Evolutionary conservation across 257 asterid species (phyloP).

Genomic region (Solanum gandarillasii): DNA sequence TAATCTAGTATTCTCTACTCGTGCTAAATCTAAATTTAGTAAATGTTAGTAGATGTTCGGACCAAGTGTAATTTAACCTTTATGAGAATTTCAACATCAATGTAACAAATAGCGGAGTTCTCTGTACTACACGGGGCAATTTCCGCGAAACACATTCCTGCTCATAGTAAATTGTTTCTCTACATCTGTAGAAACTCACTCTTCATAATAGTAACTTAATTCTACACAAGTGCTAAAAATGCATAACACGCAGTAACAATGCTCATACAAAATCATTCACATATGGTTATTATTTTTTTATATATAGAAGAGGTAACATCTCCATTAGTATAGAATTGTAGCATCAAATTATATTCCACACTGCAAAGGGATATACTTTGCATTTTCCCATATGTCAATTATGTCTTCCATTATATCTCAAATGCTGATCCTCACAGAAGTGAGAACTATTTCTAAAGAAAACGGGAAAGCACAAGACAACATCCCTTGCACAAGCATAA

Average conservation of each 20-base stretch:
- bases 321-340: not conserved
- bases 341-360: not conserved
- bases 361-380: not conserved
- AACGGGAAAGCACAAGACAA: not conserved
- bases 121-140: not conserved
- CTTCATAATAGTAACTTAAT: not conserved
- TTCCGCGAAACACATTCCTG: not conserved
- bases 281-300: too few species aligned
- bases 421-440: not conserved
- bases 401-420: not conserved
- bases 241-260: too few species aligned
- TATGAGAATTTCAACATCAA: not conserved
- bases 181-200: not conserved
- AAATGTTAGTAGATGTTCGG: not conserved
- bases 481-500: not conserved
- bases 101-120: not conserved
- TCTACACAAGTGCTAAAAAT: not conserved
- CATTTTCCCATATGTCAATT: not conserved
- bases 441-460: not conserved
- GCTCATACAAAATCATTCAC: not conserved
- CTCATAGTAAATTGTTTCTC: not conserved
- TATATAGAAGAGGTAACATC: not conserved
- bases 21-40: not conserved
- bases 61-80: not conserved
- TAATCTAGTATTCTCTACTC: not conserved